Conservation (phyloP, 208 protist species). For the Leishmania tropica region DNA sequence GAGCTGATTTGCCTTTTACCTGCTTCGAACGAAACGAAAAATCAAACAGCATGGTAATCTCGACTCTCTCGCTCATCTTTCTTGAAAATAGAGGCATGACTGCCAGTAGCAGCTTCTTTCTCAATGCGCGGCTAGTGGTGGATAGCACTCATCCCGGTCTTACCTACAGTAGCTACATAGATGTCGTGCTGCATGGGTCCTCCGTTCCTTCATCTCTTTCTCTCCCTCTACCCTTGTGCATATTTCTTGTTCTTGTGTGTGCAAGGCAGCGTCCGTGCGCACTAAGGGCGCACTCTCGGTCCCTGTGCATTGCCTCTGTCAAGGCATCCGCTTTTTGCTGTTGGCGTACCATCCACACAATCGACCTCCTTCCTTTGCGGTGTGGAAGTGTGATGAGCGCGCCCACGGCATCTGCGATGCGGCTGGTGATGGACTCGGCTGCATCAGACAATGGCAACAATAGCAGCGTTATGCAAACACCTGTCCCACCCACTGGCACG, state of each 20-base stretch:
- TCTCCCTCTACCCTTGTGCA: neutral
- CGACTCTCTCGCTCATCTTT: neutral
- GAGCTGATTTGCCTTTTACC: neutral
- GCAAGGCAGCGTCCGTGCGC: neutral
- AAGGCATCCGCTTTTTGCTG: neutral
- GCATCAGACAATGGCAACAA: neutral
- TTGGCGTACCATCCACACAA: neutral
- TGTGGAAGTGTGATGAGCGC: conserved; percentile 2
- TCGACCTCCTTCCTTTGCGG: neutral
- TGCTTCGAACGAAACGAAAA: neutral
- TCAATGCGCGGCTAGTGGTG: neutral
- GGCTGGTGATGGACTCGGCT: neutral
- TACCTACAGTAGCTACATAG: neutral
- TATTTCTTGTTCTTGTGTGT: neutral
- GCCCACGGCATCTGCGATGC: neutral
- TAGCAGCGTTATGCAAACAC: conserved; percentile 8
- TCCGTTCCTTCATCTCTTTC: neutral
- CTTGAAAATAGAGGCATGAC: neutral
- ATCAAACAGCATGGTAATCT: neutral
- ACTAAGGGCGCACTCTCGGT: neutral
- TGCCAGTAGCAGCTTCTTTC: neutral
- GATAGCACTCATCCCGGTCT: too few relatives aligned
- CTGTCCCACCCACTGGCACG: conserved; percentile 20
- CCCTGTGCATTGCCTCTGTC: neutral
- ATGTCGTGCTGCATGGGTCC: neutral